A percentile compares a stretch with the other conserved stretches of the same genome.
These are phyloP conservation scores for Fraxinus ornus DNA, from an alignment of 305 asterid species.

Conservation along the genomic window DNA sequence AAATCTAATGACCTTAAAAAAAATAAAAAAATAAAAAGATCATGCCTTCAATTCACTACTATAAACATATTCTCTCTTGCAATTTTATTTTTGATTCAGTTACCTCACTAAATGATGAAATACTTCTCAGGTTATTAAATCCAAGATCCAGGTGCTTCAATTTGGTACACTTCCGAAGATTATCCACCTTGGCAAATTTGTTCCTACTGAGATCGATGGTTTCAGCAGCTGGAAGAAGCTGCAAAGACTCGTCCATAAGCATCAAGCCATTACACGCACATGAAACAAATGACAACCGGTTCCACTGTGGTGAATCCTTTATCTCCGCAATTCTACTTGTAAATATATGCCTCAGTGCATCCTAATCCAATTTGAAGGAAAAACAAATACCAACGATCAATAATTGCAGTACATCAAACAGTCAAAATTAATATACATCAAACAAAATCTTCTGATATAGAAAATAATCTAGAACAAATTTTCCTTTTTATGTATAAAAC, in stretches of 20 bases:
- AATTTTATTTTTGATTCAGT: constrained; percentile 18
- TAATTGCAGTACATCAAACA: constrained; percentile 11
- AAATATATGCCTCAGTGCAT: constrained; percentile 85
- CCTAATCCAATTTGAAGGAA: constrained; percentile 47
- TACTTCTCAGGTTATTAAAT: constrained; percentile 78
- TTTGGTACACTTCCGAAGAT: constrained; percentile 76
- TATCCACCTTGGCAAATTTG: constrained; percentile 86
- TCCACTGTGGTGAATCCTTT: constrained; percentile 83
- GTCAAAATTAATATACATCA: neutral
- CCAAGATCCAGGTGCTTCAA: constrained; percentile 90
- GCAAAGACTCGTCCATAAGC: constrained; percentile 97
- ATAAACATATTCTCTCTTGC: constrained; percentile 12
- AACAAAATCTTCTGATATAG: neutral
- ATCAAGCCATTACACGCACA: constrained; percentile 79
- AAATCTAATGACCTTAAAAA: neutral
- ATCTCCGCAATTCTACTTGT: constrained; percentile 87
- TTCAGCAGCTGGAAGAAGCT: constrained; percentile 85
- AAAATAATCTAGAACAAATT: neutral
- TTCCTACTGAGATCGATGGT: constrained; percentile 92
- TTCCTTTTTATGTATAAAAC: constrained; percentile 20
- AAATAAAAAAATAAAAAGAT: neutral
- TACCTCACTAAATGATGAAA: constrained; percentile 79
- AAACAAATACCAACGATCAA: constrained; percentile 18
- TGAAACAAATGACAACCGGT: constrained; percentile 80
- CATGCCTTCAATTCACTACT: constrained; percentile 6